phyloP scores from a whole-genome alignment of 2,329 filamentous ascomycete species.

The Verticillium nonalfalfae region DNA sequence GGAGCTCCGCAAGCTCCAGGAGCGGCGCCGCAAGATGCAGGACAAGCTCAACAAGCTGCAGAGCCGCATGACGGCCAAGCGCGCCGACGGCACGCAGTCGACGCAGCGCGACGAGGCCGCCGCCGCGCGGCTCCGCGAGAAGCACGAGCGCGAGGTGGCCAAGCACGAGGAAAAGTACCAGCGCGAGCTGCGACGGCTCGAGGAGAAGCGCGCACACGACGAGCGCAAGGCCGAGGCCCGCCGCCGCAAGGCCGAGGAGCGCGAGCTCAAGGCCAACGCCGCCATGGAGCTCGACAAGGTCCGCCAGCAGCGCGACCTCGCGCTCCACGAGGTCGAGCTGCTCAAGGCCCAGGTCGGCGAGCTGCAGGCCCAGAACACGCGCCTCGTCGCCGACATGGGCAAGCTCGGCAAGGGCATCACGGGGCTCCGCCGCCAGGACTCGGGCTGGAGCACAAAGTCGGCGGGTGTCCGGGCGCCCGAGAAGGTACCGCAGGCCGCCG shows the following conservation, averaged over 20 bases:
- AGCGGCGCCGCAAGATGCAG: conserved; percentile 55
- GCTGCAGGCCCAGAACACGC: conserved; percentile 54
- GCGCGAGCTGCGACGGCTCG: conserved; percentile 56
- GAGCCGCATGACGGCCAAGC: conserved; percentile 37
- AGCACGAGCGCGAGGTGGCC: conserved; percentile 55
- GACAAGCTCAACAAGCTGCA: conserved; percentile 53
- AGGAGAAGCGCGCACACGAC: conserved; percentile 58
- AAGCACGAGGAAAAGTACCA: conserved; percentile 63
- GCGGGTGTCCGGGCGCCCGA: conserved; percentile 1
- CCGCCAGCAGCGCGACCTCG: conserved; percentile 44
- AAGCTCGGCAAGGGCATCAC: not conserved
- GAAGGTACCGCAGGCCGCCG: not conserved
- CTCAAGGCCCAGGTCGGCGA: conserved; percentile 49
- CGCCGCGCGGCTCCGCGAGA: conserved; percentile 53
- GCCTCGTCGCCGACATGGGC: conserved; percentile 47
- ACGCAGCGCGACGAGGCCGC: conserved; percentile 42
- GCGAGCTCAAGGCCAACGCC: conserved; percentile 44
- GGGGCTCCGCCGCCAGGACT: conserved; percentile 24
- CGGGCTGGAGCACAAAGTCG: conserved; percentile 18
- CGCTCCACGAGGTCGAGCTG: conserved; percentile 45
- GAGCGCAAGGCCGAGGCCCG: conserved; percentile 50
- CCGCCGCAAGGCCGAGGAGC: conserved; percentile 42
- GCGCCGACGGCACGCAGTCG: conserved; percentile 39
- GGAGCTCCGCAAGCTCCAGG: conserved; percentile 57
- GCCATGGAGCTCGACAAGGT: conserved; percentile 45